Base-by-base conservation (phyloP, 495 filamentous ascomycete species). In the Lichenothelia convexa region DNA sequence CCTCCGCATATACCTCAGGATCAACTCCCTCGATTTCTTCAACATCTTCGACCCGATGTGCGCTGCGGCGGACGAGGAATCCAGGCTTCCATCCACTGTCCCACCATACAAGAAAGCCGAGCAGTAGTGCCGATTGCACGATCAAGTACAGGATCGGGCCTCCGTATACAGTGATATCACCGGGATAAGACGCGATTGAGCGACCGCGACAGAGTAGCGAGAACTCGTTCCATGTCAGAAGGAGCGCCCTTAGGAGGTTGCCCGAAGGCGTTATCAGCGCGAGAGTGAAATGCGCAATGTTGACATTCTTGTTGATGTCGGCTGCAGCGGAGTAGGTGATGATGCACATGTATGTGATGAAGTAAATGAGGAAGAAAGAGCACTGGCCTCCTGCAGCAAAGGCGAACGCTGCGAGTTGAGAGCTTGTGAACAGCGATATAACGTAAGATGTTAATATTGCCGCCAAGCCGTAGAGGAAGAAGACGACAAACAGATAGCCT, bases 101-200 rank as follows among this genome's bases (percentile, higher is more conserved):
- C 39, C 69, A 61, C 66, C 75, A 81, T 18, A 92, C 51, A 1
- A 89, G 63, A 18, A 80, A 43, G 3, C 55, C 52, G 44, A 85
- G 80, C 3, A 86, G 62, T 18, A 78, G 21, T 17, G 78, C 46
- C 0, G 66, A 67, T 47, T 92, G 83, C 0, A 73, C 20, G 31
- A 82, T 64, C 12, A 89, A 64, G 44, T 86, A 85, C 3, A 79
- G 50, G 34, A 92, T 82, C 3, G 82, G 79, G 0, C 75, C 75
- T 31, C 83, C 83, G 48, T 80, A 93, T 30, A 78, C 62, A 1
- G 62, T 63, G 32, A 89, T 72, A 2, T 61, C 70, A 4, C 71
- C 82, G 0, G 81, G 78, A 49, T 85, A 75, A 1, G 65, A 56
- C 9, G 73, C 69, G 17, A 80, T 53, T 17, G 72, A 58, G 13